A percentile compares a stretch with the other conserved stretches of the same genome.
Evolutionary conservation across 2,329 filamentous ascomycete genomes (phyloP).

Genomic region (Neofusicoccum sp.): DNA sequence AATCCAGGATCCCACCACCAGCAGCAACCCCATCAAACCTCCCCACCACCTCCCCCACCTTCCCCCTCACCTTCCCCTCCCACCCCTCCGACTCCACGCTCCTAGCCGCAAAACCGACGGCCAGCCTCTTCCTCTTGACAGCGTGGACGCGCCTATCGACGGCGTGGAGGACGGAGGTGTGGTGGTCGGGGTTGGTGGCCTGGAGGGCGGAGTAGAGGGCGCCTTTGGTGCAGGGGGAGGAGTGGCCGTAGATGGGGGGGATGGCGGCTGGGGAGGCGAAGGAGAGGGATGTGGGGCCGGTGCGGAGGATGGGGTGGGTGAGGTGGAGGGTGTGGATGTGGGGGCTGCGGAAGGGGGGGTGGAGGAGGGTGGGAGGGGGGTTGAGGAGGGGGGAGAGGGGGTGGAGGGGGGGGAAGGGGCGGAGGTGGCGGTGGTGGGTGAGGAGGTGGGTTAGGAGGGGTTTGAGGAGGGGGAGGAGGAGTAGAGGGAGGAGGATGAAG

Average conservation of each 20-base stretch:
- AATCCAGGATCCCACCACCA: conserved; percentile 51
- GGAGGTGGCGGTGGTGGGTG: too few relatives aligned
- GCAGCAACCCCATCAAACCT: too few relatives aligned
- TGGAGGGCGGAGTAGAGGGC: conserved; percentile 26
- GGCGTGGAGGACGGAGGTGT: conserved; percentile 48
- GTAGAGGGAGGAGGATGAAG: too few relatives aligned
- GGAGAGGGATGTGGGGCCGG: conserved; percentile 31
- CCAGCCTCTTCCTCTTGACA: conserved; percentile 22
- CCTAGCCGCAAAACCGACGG: conserved; percentile 23
- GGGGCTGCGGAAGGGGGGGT: conserved; percentile 44
- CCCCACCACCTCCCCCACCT: background rate
- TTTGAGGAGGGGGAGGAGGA: too few relatives aligned
- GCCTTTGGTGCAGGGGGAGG: conserved; percentile 24
- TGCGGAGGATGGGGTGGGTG: conserved; percentile 43
- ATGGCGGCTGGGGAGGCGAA: conserved; percentile 37
- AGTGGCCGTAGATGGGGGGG: conserved; percentile 33
- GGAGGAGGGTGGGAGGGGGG: conserved; percentile 47
- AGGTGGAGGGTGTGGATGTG: conserved; percentile 47
- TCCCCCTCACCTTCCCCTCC: conserved; percentile 19
- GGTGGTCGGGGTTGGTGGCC: conserved; percentile 44
- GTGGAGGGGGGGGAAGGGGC: too few relatives aligned
- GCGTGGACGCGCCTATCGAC: conserved; percentile 28
- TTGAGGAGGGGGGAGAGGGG: conserved; percentile 33
- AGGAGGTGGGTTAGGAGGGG: too few relatives aligned
- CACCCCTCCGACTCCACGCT: conserved; percentile 25